phyloP scores from a whole-genome alignment of 352 stramenopile species.

The Phytophthora palmivora region DNA sequence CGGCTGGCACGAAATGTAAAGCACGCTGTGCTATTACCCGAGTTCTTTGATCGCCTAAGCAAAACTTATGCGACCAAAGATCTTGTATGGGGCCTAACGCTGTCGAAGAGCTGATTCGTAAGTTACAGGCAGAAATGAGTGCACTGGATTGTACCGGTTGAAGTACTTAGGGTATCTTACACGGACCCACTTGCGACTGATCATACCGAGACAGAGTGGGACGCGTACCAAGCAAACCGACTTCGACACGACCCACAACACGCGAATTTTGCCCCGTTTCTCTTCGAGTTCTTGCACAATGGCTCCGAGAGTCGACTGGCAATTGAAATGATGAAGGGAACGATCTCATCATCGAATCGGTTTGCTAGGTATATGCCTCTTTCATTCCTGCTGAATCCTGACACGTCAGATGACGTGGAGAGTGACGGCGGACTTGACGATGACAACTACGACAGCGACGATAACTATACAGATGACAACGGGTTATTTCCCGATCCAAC shows the following conservation, averaged over 20 bases:
- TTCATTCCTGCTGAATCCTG: constrained; percentile 78
- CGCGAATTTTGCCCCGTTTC: constrained; percentile 65
- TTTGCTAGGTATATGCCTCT: constrained; percentile 83
- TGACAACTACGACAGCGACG: constrained; percentile 73
- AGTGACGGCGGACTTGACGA: constrained; percentile 69
- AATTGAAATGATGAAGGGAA: constrained; percentile 76
- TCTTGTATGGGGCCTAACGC: constrained; percentile 75
- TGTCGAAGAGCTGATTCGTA: constrained; percentile 79
- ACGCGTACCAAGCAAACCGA: constrained; percentile 33
- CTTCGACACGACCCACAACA: constrained; percentile 44
- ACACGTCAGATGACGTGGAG: constrained; percentile 71
- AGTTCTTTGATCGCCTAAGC: constrained; percentile 88
- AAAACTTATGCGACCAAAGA: constrained; percentile 84
- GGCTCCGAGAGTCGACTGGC: constrained; percentile 67
- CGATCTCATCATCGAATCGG: constrained; percentile 80
- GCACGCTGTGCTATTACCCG: constrained; percentile 82
- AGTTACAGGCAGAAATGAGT: constrained; percentile 77
- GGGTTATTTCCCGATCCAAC: constrained; percentile 46
- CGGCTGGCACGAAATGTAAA: constrained; percentile 79
- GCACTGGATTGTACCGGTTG: constrained; percentile 78
- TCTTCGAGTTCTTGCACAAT: constrained; percentile 80
- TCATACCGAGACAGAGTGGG: constrained; percentile 56
- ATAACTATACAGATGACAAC: constrained; percentile 80
- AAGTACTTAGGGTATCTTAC: constrained; percentile 84
- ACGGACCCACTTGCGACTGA: constrained; percentile 78